A percentile compares a stretch with the other conserved stretches of the same genome.
phyloP scores from a whole-genome alignment of 768 basidiomycete genomes.

The Lentinula raphanica region DNA sequence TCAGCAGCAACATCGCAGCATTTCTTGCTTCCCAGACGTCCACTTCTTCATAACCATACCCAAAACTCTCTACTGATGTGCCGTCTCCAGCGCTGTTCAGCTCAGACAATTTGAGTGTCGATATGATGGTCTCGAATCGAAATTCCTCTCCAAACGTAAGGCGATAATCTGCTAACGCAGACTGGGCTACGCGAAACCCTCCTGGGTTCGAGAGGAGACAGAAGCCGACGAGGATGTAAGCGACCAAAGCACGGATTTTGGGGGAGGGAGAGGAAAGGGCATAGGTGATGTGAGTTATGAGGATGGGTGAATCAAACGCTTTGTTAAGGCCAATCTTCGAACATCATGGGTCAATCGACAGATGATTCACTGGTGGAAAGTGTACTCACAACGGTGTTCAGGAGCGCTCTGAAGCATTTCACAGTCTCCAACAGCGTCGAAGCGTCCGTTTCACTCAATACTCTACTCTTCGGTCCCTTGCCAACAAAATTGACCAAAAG shows the following conservation, averaged over 20 bases:
- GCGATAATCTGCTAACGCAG: conserved; percentile 77
- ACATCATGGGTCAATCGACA: conserved; percentile 9
- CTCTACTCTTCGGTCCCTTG: conserved; percentile 59
- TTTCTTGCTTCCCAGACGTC: conserved; percentile 79
- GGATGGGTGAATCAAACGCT: conserved; percentile 55
- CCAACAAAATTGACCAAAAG: conserved; percentile 59
- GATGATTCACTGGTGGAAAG: background rate
- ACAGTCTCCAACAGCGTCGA: conserved; percentile 67
- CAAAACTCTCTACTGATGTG: conserved; percentile 23
- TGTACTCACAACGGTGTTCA: conserved; percentile 75
- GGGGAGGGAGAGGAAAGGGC: conserved; percentile 60
- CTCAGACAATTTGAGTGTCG: conserved; percentile 54
- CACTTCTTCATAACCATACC: conserved; percentile 50
- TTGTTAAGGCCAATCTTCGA: conserved; percentile 65
- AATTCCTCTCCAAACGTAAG: conserved; percentile 66
- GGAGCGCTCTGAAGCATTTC: conserved; percentile 73
- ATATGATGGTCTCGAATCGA: conserved; percentile 75
- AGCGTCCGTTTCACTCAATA: conserved; percentile 59
- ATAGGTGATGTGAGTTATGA: conserved; percentile 71
- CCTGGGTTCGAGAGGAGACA: conserved; percentile 67
- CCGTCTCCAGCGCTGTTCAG: conserved; percentile 24
- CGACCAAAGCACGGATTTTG: conserved; percentile 63
- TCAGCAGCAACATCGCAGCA: conserved; percentile 72
- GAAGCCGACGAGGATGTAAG: conserved; percentile 80
- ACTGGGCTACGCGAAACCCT: conserved; percentile 70